These are phyloP conservation scores for Gynochthodes officinalis DNA, from an alignment of 257 asterid genomes.

Conservation along the genomic window DNA sequence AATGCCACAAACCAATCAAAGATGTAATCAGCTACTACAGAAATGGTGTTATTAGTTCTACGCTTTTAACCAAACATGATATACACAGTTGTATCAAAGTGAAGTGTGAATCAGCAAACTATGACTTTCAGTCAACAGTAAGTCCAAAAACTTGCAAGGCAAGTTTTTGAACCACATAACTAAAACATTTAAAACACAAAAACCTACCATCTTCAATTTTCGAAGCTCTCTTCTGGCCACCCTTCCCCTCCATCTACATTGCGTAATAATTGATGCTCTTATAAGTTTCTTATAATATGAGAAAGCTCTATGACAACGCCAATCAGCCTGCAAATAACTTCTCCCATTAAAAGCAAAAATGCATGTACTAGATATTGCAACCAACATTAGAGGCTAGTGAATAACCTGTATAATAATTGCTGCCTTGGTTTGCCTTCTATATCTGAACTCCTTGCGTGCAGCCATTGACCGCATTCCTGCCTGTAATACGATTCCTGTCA, in stretches of 20 bases:
- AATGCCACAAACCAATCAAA: not conserved
- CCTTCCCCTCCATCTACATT: conserved; percentile 91
- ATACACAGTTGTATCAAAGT: not conserved
- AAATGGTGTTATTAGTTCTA: not conserved
- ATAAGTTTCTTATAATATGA: conserved; percentile 71
- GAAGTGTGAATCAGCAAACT: conserved; percentile 1
- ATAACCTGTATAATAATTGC: conserved; percentile 69
- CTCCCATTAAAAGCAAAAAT: conserved; percentile 26
- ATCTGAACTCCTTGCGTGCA: conserved; percentile 58
- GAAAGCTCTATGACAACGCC: conserved; percentile 72
- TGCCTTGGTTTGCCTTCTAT: conserved; percentile 65
- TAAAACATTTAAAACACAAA: not conserved
- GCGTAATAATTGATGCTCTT: conserved; percentile 62
- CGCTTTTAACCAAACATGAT: not conserved
- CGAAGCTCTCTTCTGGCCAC: conserved; percentile 77
- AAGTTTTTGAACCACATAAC: not conserved
- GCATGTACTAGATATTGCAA: conserved; percentile 8
- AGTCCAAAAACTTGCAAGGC: not conserved
- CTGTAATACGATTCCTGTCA: conserved; percentile 61
- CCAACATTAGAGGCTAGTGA: conserved; percentile 19
- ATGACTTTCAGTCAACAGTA: not conserved
- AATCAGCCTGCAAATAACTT: conserved; percentile 58
- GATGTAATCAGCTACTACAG: not conserved
- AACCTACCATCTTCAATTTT: conserved; percentile 73
- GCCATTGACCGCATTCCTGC: conserved; percentile 82